Evolutionary conservation across 1,284 basidiomycete genomes (phyloP).

Genomic region (Tilletiopsis washingtonensis): DNA sequence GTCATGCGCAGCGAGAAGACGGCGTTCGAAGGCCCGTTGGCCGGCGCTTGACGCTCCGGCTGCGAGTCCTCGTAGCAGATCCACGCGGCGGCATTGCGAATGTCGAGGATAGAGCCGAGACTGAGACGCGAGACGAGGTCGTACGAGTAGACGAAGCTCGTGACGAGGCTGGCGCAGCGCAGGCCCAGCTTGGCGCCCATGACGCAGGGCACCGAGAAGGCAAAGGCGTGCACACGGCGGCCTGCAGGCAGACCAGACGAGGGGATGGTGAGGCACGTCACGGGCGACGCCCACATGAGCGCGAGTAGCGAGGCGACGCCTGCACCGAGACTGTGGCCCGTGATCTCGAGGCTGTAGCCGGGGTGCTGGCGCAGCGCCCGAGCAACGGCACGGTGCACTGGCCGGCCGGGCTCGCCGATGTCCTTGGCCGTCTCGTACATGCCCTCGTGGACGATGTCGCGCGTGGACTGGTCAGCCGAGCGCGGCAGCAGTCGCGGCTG

Average conservation of each 20-base stretch:
- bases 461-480: background rate
- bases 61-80: constrained; percentile 60
- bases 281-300: constrained; percentile 68
- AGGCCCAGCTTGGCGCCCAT: constrained; percentile 56
- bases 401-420: constrained; percentile 67
- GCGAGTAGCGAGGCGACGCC: constrained; percentile 71
- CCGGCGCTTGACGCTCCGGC: background rate
- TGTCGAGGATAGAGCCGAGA: constrained; percentile 66
- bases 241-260: constrained; percentile 57
- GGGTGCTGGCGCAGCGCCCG: constrained; percentile 62
- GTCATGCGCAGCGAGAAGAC: constrained; percentile 12
- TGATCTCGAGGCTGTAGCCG: constrained; percentile 56
- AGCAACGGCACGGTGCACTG: constrained; percentile 66
- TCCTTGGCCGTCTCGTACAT: constrained; percentile 69
- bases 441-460: constrained; percentile 52
- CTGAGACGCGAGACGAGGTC: constrained; percentile 71
- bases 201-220: constrained; percentile 69
- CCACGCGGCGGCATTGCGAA: constrained; percentile 67
- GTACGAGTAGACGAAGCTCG: constrained; percentile 70
- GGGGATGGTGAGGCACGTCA: constrained; percentile 18
- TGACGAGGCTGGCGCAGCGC: constrained; percentile 58
- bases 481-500: too few relatives aligned
- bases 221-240: constrained; percentile 64
- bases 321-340: constrained; percentile 78
- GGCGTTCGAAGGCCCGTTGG: constrained; percentile 1